Base-by-base conservation (phyloP, 1,139 yeast species). In the Protomyces gravidus region DNA sequence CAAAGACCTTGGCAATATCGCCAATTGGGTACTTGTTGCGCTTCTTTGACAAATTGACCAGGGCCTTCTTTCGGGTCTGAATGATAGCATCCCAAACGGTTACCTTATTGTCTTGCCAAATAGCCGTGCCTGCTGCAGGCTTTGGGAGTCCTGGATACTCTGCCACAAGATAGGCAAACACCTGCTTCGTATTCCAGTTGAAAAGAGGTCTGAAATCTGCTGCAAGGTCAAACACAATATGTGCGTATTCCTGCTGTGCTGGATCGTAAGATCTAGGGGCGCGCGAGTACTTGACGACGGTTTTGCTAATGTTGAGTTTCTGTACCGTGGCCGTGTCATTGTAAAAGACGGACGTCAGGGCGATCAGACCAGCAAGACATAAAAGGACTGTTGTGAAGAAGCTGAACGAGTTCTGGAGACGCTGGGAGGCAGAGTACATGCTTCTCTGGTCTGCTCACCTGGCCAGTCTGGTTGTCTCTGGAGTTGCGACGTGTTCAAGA, bases 181-280 rank as follows among this genome's bases (percentile, higher is more conserved):
- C 82, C 72, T 92, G 98, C 69, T 92, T 92, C 11, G 98, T 92
- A 73, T 92, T 92, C 97, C 97, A 92, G 72, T 87, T 89, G 79
- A 90, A 90, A 61, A 92, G 76, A 1, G 89, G 83, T 0, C 86
- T 71, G 66, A 92, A 71, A 67, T 85, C 89, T 2, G 80, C 55
- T 17, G 55, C 53, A 61, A 92, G 75, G 70, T 89, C 96, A 69
- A 90, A 89, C 17, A 74, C 74, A 48, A 89, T 72, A 68, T 80
- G 81, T 60, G 86, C 79, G 70, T 89, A 89, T 68, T 92, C 97
- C 73, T 88, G 90, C 49, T 89, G 84, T 63, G 80, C 80, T 50
- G 86, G 81, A 63, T 79, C 79, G 2, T 74, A 73, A 1, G 95
- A 83, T 0, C 97, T 96, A 67, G 81, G 87, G 63, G 83, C 80